Percentiles rank a stretch among this genome's conserved stretches.
Evolutionary conservation across 1,284 basidiomycete species (phyloP).

Genomic region (Kwoniella shivajii): DNA sequence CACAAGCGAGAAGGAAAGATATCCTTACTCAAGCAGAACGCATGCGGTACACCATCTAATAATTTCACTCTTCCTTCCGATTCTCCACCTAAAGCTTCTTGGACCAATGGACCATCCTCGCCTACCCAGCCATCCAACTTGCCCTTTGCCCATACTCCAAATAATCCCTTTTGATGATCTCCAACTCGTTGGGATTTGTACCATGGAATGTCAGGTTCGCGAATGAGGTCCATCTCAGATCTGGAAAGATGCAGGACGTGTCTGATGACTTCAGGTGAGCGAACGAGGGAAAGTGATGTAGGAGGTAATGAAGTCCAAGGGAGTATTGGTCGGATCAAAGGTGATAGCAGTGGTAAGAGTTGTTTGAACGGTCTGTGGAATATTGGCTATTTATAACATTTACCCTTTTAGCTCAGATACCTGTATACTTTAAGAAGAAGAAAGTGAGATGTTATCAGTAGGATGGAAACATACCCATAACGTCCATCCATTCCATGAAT

Average conservation of each 20-base stretch:
- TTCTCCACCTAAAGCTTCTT: constrained; percentile 32
- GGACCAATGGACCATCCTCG: constrained; percentile 41
- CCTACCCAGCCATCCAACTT: constrained; percentile 49
- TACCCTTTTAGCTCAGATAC: constrained; percentile 1
- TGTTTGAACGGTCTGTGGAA: constrained; percentile 40
- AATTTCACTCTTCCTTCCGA: constrained; percentile 26
- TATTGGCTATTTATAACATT: constrained; percentile 38
- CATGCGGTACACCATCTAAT: constrained; percentile 43
- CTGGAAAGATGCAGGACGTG: constrained; percentile 44
- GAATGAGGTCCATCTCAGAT: constrained; percentile 50
- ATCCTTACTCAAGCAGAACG: constrained; percentile 45
- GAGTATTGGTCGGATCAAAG: constrained; percentile 37
- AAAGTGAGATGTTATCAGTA: not conserved
- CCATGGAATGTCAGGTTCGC: constrained; percentile 45
- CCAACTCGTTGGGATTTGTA: constrained; percentile 23
- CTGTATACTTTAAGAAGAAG: not conserved
- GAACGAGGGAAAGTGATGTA: constrained; percentile 41
- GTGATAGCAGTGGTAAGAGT: constrained; percentile 33
- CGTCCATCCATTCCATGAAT: constrained; percentile 45
- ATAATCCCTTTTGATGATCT: constrained; percentile 25
- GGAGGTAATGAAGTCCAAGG: constrained; percentile 32
- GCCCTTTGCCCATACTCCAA: constrained; percentile 39
- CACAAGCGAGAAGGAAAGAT: too few species aligned
- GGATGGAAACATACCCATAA: constrained; percentile 37
- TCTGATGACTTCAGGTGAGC: constrained; percentile 37